Evolutionary conservation across 108 stramenopile species (phyloP).

Genomic region (Epipyxis sp.): DNA sequence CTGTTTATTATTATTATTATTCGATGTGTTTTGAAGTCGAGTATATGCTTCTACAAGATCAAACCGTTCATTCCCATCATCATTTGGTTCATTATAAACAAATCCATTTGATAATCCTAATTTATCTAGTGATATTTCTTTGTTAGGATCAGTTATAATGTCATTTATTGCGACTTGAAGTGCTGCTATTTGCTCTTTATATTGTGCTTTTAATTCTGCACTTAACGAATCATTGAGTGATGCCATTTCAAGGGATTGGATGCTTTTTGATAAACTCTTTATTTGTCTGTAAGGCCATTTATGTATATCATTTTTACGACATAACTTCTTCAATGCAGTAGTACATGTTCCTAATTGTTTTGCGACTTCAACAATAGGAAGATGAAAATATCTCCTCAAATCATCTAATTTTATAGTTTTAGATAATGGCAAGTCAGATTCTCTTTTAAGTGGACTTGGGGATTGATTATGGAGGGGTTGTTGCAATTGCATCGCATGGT

Average conservation of each 20-base stretch:
- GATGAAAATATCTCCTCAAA: conserved; percentile 19
- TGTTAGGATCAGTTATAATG: conserved; percentile 5
- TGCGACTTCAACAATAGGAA: conserved; percentile 28
- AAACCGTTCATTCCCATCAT: too few relatives aligned
- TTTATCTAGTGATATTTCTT: too few relatives aligned
- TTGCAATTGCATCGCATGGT: too few relatives aligned
- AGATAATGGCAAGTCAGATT: too few relatives aligned
- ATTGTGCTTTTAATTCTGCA: neutral
- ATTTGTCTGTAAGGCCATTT: conserved; percentile 34
- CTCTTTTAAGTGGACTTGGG: too few relatives aligned
- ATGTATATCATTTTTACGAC: conserved; percentile 10
- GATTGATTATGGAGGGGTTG: too few relatives aligned
- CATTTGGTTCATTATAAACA: too few relatives aligned
- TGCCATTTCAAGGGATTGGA: conserved; percentile 26
- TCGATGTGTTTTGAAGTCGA: too few relatives aligned
- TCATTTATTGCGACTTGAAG: conserved; percentile 1
- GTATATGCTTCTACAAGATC: too few relatives aligned
- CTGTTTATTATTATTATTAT: too few relatives aligned
- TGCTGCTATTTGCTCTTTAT: neutral
- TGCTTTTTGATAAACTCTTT: neutral
- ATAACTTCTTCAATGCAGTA: conserved; percentile 32
- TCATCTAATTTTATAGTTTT: conserved; percentile 22
- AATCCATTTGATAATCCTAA: too few relatives aligned
- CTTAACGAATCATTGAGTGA: conserved; percentile 2
- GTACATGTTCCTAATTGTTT: conserved; percentile 15